A percentile compares a stretch with the other conserved stretches of the same genome.
Conservation (phyloP, 202 grass and related monocot genomes). For the Schoenoplectus triqueter region DNA sequence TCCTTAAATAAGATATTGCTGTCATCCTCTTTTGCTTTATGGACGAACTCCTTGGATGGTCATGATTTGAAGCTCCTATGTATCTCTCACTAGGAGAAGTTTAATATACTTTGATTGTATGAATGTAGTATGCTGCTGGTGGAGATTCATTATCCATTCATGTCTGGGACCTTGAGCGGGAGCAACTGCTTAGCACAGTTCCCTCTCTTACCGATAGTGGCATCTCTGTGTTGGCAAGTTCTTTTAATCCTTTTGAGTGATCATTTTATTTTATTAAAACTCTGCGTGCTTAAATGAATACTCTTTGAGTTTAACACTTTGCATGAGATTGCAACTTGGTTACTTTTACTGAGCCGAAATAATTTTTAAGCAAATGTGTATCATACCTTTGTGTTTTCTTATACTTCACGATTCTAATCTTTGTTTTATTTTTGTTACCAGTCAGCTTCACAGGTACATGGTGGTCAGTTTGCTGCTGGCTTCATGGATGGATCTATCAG, state of each 20-base stretch:
- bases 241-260: slow-evolving; percentile 29
- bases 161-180: slow-evolving; percentile 95
- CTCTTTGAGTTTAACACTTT: too few relatives aligned
- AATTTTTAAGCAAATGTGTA: background rate
- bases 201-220: slow-evolving; percentile 61
- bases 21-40: background rate
- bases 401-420: slow-evolving; percentile 1
- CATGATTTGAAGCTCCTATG: too few relatives aligned
- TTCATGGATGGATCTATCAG: slow-evolving; percentile 76
- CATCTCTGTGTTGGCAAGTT: slow-evolving; percentile 80
- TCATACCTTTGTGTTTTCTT: slow-evolving; percentile 31
- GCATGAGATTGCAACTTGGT: background rate
- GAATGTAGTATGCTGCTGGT: slow-evolving; percentile 77
- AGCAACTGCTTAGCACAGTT: slow-evolving; percentile 73
- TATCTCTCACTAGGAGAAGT: background rate
- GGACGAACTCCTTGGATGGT: background rate
- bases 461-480: slow-evolving; percentile 82
- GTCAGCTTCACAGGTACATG: slow-evolving; percentile 75
- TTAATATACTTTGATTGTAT: background rate
- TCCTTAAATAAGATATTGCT: background rate
- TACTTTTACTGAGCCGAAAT: slow-evolving; percentile 24
- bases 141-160: slow-evolving; percentile 67
- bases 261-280: slow-evolving; percentile 11
- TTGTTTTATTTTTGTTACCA: slow-evolving; percentile 41
- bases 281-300: slow-evolving; percentile 2